Evolutionary conservation across 31 red algal genomes (phyloP).

Genomic region (Endocladia muricata): DNA sequence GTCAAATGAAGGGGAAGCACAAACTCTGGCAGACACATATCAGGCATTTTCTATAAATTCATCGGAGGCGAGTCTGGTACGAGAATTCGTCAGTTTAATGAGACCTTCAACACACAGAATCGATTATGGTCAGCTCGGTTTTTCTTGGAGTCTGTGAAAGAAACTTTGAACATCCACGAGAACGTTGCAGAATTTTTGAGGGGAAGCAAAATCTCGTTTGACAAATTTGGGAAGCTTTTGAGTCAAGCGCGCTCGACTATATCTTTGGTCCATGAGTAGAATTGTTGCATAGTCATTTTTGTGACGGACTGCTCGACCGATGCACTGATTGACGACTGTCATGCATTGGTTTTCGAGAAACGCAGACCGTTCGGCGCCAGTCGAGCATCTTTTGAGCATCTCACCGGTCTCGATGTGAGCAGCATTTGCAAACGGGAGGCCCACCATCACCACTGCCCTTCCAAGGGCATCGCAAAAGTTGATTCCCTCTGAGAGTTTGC

Average conservation of each 20-base stretch:
- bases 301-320: slow-evolving; percentile 87
- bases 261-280: slow-evolving; percentile 81
- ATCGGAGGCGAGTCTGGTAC: no score
- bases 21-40: no score
- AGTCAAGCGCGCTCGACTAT: not conserved
- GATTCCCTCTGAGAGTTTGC: slow-evolving; percentile 91
- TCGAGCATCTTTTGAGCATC: slow-evolving; percentile 10
- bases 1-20: no score
- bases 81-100: no score
- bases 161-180: not conserved
- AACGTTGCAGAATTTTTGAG: not conserved
- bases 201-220: slow-evolving; percentile 2
- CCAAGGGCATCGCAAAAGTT: slow-evolving; percentile 91
- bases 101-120: no score
- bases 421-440: slow-evolving; percentile 87
- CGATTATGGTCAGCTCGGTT: no score
- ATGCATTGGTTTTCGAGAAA: slow-evolving; percentile 82
- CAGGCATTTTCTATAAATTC: no score
- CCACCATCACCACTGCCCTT: slow-evolving; percentile 76
- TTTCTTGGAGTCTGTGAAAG: not conserved
- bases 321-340: slow-evolving; percentile 91
- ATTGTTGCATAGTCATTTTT: slow-evolving; percentile 76
- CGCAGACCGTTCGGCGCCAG: slow-evolving; percentile 3
- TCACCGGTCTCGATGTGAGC: slow-evolving; percentile 54
- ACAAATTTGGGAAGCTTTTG: slow-evolving; percentile 53